phyloP scores from a whole-genome alignment of 2,329 filamentous ascomycete species.

The Colletotrichum nymphaeae region DNA sequence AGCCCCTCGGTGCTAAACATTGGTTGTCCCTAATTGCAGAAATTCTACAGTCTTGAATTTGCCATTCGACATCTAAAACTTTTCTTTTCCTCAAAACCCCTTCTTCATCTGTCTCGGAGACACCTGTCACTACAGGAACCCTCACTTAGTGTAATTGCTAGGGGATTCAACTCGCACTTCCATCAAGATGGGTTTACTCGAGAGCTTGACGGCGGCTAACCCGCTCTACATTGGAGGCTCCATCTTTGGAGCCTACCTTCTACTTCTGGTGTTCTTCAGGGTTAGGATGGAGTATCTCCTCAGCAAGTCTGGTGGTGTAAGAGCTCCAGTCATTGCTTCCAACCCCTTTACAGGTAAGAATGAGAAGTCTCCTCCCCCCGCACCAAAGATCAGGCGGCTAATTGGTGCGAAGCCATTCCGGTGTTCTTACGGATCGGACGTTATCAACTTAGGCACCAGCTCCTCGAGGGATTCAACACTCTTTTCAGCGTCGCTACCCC shows the following conservation, averaged over 20 bases:
- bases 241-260: slow-evolving; percentile 9
- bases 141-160: not conserved
- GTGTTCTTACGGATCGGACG: slow-evolving; percentile 30
- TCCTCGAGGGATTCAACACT: slow-evolving; percentile 46
- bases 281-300: slow-evolving; percentile 20
- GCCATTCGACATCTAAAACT: not conserved
- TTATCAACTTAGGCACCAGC: slow-evolving; percentile 39
- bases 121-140: not conserved
- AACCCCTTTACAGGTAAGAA: slow-evolving; percentile 35
- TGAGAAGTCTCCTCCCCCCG: not conserved
- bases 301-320: slow-evolving; percentile 27
- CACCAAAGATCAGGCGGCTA: not conserved
- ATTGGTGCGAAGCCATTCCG: slow-evolving; percentile 24
- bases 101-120: not conserved
- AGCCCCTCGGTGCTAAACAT: not conserved
- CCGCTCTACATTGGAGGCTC: slow-evolving; percentile 24
- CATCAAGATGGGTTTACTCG: slow-evolving; percentile 23
- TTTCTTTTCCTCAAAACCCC: not conserved
- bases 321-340: slow-evolving; percentile 34
- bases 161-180: not conserved
- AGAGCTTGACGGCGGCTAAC: slow-evolving; percentile 17
- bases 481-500: slow-evolving; percentile 44
- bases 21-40: not conserved
- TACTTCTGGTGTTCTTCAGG: slow-evolving; percentile 26
- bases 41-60: not conserved